Base-by-base conservation (phyloP, 2,329 filamentous ascomycete genomes). In the Alternaria sp. region DNA sequence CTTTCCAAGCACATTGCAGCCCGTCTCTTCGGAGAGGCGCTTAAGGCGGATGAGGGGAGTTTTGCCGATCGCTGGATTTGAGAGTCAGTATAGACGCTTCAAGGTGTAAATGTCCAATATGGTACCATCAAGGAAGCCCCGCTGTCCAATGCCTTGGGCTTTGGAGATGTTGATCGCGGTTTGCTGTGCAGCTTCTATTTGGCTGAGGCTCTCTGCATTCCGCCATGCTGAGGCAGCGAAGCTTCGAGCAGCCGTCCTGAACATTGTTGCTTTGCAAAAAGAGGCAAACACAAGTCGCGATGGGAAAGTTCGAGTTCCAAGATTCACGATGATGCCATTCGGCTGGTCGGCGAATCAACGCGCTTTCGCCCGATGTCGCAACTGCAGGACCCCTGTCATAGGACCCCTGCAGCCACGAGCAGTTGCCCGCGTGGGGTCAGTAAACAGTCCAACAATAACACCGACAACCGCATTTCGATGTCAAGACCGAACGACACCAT, bases 1-100 rank as follows among this genome's bases (percentile, higher is more conserved):
- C 80, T 99, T 99, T 73, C 94, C 95, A 39, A 98, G 88, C 58
- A 99, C 84, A 70, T 96, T 91, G 84, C 95, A 98, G 66, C 93
- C 93, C 0, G 95, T 98, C 74, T 96, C 86, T 60, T 92, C 88
- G 39, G 94, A 98, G 68, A 98, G 88, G 61, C 84, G 87, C 79
- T 96, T 94, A 50, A 99, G 84, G 48, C 91, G 89, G 78, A 99
- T 96, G 53, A 99, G 86, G 1, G 95, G 94, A 0, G 95, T 99
- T 80, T 98, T 98, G 65, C 95, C 95, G 80, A 99, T 98, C 54
- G 95, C 95, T 97, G 66, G 2, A 31, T 0, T 9, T 0, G 10
- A 1, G 10, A 2, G 42, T 69, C 42, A 68, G 65, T 48, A 28
- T 14, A 36, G 26, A n/a, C 3, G 17, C 23, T 51, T 9, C 2